A percentile compares a stretch with the other conserved stretches of the same genome.
These are phyloP conservation scores for Penicillium sp. DNA, from an alignment of 2,329 filamentous ascomycete species.

Conservation along the genomic window DNA sequence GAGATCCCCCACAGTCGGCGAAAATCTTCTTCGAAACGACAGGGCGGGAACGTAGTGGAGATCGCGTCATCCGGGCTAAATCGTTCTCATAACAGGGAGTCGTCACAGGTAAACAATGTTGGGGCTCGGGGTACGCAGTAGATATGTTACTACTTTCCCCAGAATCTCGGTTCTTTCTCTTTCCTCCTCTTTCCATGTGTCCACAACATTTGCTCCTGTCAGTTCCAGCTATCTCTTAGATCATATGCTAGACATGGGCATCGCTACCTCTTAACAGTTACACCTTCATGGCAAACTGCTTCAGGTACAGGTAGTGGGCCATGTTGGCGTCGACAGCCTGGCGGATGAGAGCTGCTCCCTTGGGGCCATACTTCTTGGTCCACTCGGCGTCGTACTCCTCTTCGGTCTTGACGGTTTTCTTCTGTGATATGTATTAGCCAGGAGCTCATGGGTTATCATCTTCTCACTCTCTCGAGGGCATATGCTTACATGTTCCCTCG, in stretches of 20 bases:
- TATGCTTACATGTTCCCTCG: constrained; percentile 45
- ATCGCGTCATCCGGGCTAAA: constrained; percentile 30
- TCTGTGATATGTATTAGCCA: constrained; percentile 12
- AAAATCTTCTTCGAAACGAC: not conserved
- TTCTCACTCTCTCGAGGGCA: not conserved
- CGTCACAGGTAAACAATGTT: not conserved
- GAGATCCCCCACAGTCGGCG: not conserved
- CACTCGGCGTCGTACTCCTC: constrained; percentile 57
- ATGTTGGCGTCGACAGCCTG: constrained; percentile 57
- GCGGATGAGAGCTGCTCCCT: constrained; percentile 56
- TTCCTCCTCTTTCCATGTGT: not conserved
- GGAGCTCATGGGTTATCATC: no score
- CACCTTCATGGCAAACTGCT: constrained; percentile 59
- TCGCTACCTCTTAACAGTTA: constrained; percentile 12
- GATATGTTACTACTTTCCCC: not conserved
- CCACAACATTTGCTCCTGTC: not conserved
- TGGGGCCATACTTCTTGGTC: constrained; percentile 57
- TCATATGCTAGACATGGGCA: not conserved
- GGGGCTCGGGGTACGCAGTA: not conserved
- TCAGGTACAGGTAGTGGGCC: constrained; percentile 60
- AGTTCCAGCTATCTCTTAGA: not conserved
- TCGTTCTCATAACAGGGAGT: constrained; percentile 21
- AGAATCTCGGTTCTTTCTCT: not conserved
- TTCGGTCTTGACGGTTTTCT: constrained; percentile 41
- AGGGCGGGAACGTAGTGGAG: constrained; percentile 3